Evolutionary conservation across 306 rosid genomes (phyloP), one percentile per base, ranked within the genome.

Genomic region (Cicer chorassanicum): DNA sequence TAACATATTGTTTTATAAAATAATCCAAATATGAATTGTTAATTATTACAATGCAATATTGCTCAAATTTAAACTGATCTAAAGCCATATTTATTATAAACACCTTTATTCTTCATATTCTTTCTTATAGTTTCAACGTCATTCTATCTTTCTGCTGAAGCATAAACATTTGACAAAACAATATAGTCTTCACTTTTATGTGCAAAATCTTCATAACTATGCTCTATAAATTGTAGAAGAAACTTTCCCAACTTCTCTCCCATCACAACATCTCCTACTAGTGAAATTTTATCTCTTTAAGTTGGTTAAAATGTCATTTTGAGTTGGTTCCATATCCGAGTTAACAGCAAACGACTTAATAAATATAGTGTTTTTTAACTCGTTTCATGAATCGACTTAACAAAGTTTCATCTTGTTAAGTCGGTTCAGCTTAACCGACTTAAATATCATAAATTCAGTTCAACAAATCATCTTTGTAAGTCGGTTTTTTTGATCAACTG

Each of bases 211-310:
- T 68, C 70, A 70, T 41, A 46, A 55, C 72, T 61, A 56, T 57
- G 65, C 16, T 56, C 72, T 44, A 82, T 79, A 39, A 77, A 44
- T 72, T 63, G 80, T 16, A 89, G 78, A 65, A 93, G 90, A 72
- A 87, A 74, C 81, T 80, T 93, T 42, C 93, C 98, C 82, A 90
- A 89, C 81, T 88, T 89, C 83, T 86, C 98, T 41, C 91, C 96
- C 90, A 86, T 84, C 48, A 55, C 72, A 54, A 80, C 84, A 82
- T 89, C 84, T 46, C 89, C 59, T 1, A 0, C 21, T 19, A 19
- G 21, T 19, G 21, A 0, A 19, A 19, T 19, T 19, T 19, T 19
- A 19, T 1, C 21, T 19, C 1, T 19, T 19, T 19, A 19, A 16
- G 18, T 16, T 16, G 18, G 18, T 16, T 16, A 16, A 16, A 16